phyloP scores from a whole-genome alignment of 2,329 filamentous ascomycete genomes.

The Amauroascus niger region DNA sequence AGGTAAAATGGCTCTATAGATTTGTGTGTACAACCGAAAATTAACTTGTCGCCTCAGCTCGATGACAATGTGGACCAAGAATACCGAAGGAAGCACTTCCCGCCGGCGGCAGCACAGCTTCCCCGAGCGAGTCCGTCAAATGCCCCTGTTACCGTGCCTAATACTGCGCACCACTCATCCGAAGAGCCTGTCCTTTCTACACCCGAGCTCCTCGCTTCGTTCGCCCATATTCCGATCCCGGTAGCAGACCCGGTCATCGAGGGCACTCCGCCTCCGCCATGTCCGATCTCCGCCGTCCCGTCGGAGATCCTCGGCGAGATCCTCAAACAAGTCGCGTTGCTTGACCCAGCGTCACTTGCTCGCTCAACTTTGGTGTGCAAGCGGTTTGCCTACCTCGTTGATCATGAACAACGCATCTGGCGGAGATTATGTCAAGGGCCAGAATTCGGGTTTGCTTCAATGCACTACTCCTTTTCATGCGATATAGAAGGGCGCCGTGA shows the following conservation, averaged over 20 bases:
- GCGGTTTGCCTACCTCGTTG: conserved; percentile 71
- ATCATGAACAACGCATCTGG: conserved; percentile 80
- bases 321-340: conserved; percentile 59
- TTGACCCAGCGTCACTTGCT: conserved; percentile 66
- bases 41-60: conserved; percentile 45
- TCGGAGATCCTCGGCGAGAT: conserved; percentile 79
- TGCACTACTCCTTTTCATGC: conserved; percentile 70
- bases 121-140: conserved; percentile 39
- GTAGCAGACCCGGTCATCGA: conserved; percentile 59
- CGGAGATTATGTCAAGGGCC: conserved; percentile 59
- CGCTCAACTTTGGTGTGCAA: conserved; percentile 76
- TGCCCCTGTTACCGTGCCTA: conserved; percentile 44
- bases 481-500: conserved; percentile 44
- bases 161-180: conserved; percentile 49
- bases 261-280: conserved; percentile 62
- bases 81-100: conserved; percentile 88
- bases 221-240: conserved; percentile 60
- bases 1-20: conserved; percentile 44
- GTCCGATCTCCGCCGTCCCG: conserved; percentile 66
- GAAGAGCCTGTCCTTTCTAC: conserved; percentile 45
- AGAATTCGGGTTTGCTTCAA: conserved; percentile 68
- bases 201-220: conserved; percentile 64
- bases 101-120: conserved; percentile 49
- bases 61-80: conserved; percentile 73
- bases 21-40: neutral